phyloP scores from a whole-genome alignment of 176 grass and related monocot genomes.

The Sorghum bicolor region DNA sequence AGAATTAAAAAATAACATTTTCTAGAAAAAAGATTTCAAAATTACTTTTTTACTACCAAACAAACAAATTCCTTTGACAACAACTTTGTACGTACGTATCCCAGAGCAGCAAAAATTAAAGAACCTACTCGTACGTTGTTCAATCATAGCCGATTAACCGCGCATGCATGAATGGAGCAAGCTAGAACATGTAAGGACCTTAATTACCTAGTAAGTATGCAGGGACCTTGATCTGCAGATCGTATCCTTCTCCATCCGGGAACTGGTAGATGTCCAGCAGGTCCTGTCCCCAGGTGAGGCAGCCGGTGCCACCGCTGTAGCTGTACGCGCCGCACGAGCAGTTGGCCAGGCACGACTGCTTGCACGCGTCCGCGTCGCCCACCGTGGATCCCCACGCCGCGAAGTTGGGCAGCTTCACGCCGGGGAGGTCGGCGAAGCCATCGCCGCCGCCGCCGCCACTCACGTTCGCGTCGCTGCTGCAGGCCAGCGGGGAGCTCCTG shows the following conservation, averaged over 20 bases:
- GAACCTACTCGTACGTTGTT: background rate
- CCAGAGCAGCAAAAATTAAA: background rate
- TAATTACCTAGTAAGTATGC: conserved; percentile 44
- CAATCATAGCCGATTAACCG: background rate
- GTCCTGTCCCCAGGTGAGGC: conserved; percentile 70
- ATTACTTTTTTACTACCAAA: background rate
- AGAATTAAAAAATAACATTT: background rate
- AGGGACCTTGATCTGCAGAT: conserved; percentile 63
- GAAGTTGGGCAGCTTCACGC: conserved; percentile 73
- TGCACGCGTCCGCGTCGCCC: conserved; percentile 37
- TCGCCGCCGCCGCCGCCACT: conserved; percentile 8
- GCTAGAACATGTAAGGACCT: background rate
- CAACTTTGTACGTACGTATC: background rate
- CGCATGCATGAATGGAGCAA: background rate
- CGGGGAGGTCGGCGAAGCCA: conserved; percentile 42
- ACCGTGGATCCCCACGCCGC: conserved; percentile 40
- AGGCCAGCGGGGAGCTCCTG: conserved; percentile 31
- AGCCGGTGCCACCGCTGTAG: conserved; percentile 39
- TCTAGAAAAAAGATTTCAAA: background rate
- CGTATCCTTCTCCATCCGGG: conserved; percentile 36
- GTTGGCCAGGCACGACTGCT: conserved; percentile 43
- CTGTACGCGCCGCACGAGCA: conserved; percentile 78
- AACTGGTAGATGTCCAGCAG: conserved; percentile 75
- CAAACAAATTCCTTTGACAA: background rate
- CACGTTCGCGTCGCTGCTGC: conserved; percentile 27